These are phyloP conservation scores for Tolypocladium paradoxum DNA, from an alignment of 2,329 filamentous ascomycete genomes.

Conservation along the genomic window DNA sequence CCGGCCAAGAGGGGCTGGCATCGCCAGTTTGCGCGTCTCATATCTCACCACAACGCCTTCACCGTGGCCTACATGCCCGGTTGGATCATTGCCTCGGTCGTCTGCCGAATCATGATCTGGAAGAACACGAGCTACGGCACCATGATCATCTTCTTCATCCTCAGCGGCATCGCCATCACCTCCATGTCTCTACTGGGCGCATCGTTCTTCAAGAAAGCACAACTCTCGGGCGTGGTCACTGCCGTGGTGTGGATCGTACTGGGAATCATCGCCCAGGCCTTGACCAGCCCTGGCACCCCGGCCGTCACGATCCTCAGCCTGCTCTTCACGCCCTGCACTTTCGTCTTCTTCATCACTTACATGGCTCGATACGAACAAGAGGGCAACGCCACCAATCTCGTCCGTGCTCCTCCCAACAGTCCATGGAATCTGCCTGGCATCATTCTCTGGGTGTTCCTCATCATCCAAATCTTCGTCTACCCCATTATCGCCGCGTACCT, in stretches of 20 bases:
- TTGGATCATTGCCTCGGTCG: slow-evolving; percentile 67
- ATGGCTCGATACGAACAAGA: slow-evolving; percentile 67
- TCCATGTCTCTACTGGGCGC: slow-evolving; percentile 75
- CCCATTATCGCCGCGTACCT: slow-evolving; percentile 64
- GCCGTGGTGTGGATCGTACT: slow-evolving; percentile 66
- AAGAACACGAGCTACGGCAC: slow-evolving; percentile 51
- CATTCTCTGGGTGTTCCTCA: slow-evolving; percentile 65
- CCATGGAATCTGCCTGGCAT: slow-evolving; percentile 63
- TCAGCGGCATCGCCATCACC: slow-evolving; percentile 65
- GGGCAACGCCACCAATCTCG: slow-evolving; percentile 48
- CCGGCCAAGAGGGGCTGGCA: slow-evolving; percentile 64
- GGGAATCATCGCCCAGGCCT: slow-evolving; percentile 71
- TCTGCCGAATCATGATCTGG: slow-evolving; percentile 53
- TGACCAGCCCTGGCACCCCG: slow-evolving; percentile 49
- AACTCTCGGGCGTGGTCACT: slow-evolving; percentile 74
- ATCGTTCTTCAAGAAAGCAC: slow-evolving; percentile 76
- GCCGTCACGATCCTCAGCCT: slow-evolving; percentile 60
- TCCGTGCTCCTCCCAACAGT: slow-evolving; percentile 49
- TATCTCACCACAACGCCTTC: slow-evolving; percentile 73
- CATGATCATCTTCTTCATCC: slow-evolving; percentile 62
- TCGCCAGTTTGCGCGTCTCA: slow-evolving; percentile 64
- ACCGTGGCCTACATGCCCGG: slow-evolving; percentile 69
- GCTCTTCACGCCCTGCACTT: slow-evolving; percentile 80
- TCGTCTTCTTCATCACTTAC: slow-evolving; percentile 69
- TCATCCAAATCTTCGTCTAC: slow-evolving; percentile 69